Conservation (phyloP, 768 basidiomycete species). For the Hericium erinaceus region DNA sequence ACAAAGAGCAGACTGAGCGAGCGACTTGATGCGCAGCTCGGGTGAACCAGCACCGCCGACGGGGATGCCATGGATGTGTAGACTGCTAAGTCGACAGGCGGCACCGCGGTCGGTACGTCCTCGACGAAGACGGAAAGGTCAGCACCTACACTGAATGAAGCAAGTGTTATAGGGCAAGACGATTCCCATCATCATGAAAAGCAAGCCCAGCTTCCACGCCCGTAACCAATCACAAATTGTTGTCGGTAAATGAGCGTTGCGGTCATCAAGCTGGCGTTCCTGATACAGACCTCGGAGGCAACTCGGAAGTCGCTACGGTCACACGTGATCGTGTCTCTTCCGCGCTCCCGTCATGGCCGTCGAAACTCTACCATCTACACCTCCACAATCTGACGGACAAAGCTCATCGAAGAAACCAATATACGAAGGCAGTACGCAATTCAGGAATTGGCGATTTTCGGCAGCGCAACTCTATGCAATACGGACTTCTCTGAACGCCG, state of each 20-base stretch:
- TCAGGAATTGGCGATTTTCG: slow-evolving; percentile 85
- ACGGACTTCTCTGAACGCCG: slow-evolving; percentile 60
- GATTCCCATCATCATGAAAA: too few species aligned
- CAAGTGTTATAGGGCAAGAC: too few species aligned
- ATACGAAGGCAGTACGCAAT: slow-evolving; percentile 77
- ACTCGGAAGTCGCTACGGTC: too few species aligned
- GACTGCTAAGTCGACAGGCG: neutral
- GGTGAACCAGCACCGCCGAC: neutral
- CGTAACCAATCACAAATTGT: too few species aligned
- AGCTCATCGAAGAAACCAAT: slow-evolving; percentile 30
- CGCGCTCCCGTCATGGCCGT: neutral
- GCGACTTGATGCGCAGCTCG: neutral
- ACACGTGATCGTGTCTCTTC: too few species aligned
- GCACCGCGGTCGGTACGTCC: too few species aligned
- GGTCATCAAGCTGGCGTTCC: too few species aligned
- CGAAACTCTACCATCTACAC: neutral
- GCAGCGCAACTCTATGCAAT: slow-evolving; percentile 48
- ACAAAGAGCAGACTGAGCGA: neutral
- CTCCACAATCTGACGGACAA: slow-evolving; percentile 4
- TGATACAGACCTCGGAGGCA: too few species aligned
- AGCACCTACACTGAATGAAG: neutral
- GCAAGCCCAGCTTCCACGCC: too few species aligned
- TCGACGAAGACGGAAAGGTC: too few species aligned
- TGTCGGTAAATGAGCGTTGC: too few species aligned
- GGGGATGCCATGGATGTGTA: neutral